These are phyloP conservation scores for Acrocalymma vagum DNA, from an alignment of 2,329 filamentous ascomycete genomes.

Conservation along the genomic window DNA sequence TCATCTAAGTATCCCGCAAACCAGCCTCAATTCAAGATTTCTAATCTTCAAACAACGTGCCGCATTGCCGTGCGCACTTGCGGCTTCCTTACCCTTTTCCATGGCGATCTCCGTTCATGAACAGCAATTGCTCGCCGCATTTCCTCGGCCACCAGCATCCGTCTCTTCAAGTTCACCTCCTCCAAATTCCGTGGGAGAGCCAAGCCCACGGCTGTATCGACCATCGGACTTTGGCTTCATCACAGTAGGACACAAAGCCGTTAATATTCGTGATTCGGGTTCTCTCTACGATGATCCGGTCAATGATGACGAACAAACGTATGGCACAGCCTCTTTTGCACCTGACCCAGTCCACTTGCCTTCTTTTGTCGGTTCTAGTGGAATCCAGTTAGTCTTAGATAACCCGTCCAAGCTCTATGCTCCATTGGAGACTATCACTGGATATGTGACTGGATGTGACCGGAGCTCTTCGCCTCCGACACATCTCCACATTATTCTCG, in stretches of 20 bases:
- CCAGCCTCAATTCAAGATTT: not conserved
- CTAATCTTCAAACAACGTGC: no score
- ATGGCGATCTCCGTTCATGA: constrained; percentile 7
- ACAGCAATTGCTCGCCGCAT: constrained; percentile 16
- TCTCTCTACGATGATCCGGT: constrained; percentile 15
- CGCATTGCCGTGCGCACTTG: no score
- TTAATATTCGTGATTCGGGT: constrained; percentile 7
- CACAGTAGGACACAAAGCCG: constrained; percentile 4
- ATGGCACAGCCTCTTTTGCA: not conserved
- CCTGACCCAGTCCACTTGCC: not conserved
- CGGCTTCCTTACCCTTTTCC: no score
- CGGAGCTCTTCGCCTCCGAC: constrained; percentile 1
- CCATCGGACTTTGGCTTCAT: constrained; percentile 22
- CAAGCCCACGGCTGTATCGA: constrained; percentile 5
- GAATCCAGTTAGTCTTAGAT: constrained; percentile 18
- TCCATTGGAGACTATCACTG: constrained; percentile 18
- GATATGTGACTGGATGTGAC: constrained; percentile 20
- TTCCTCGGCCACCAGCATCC: constrained; percentile 17
- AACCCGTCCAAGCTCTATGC: constrained; percentile 15
- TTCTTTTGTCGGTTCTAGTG: not conserved
- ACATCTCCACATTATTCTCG: constrained; percentile 20
- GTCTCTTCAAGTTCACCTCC: constrained; percentile 3
- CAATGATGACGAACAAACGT: constrained; percentile 1
- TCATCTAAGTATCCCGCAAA: constrained; percentile 1
- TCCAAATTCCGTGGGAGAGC: constrained; percentile 1